Percentiles rank a stretch among this genome's conserved stretches.
phyloP scores from a whole-genome alignment of 116 monocot genomes.

The Posidonia oceanica region DNA sequence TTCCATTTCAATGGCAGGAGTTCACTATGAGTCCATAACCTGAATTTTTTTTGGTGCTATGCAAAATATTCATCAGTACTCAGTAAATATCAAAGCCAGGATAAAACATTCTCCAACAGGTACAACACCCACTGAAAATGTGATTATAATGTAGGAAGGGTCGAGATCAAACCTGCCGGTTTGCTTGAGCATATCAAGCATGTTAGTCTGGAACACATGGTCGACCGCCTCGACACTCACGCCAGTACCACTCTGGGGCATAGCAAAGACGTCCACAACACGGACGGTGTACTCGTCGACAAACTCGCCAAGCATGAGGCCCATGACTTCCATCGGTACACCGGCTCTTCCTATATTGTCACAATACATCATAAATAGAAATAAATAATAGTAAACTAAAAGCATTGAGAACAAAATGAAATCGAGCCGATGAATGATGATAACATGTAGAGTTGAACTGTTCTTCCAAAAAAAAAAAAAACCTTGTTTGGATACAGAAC shows the following conservation, averaged over 20 bases:
- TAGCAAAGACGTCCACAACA: slow-evolving; percentile 93
- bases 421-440: neutral
- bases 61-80: no score
- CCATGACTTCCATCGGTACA: slow-evolving; percentile 99
- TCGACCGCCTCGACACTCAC: slow-evolving; percentile 95
- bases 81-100: neutral
- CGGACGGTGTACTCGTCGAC: slow-evolving; percentile 95
- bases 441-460: no score
- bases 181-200: slow-evolving; percentile 99
- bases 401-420: neutral
- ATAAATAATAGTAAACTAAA: neutral
- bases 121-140: no score
- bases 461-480: no score
- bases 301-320: slow-evolving; percentile 97
- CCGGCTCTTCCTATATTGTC: slow-evolving; percentile 56
- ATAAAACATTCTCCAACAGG: neutral
- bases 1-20: no score
- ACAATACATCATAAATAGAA: neutral
- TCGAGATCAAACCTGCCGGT: slow-evolving; percentile 58
- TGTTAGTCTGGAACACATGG: slow-evolving; percentile 97
- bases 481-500: no score
- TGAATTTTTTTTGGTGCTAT: no score
- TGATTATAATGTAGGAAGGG: neutral
- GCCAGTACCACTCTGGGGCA: slow-evolving; percentile 96
- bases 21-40: no score